A percentile compares a stretch with the other conserved stretches of the same genome.
phyloP scores from a whole-genome alignment of 1,139 yeast species.

The Diutina siamensis region DNA sequence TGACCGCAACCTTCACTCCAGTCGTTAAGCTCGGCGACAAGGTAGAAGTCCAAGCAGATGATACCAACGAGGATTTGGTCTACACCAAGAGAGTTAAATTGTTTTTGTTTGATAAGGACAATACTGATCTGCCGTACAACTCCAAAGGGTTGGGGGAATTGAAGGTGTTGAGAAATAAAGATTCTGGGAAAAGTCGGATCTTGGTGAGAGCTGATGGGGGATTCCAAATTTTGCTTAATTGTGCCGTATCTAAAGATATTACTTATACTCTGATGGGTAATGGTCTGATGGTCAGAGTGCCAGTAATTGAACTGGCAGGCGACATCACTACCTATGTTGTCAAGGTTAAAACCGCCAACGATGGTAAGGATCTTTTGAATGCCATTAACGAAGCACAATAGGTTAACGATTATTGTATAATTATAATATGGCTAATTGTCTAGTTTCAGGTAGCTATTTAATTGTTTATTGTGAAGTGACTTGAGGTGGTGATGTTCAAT shows the following conservation, averaged over 20 bases:
- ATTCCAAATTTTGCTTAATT: slow-evolving; percentile 67
- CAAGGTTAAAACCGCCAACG: slow-evolving; percentile 56
- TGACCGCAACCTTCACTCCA: slow-evolving; percentile 1
- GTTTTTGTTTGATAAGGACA: slow-evolving; percentile 44
- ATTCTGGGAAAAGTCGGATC: slow-evolving; percentile 52
- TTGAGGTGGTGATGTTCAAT: too few relatives aligned
- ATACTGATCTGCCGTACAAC: slow-evolving; percentile 38
- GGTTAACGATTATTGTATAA: neutral
- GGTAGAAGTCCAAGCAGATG: slow-evolving; percentile 45
- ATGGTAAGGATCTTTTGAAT: slow-evolving; percentile 52
- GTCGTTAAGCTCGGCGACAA: neutral
- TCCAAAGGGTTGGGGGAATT: slow-evolving; percentile 75
- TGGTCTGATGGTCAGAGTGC: slow-evolving; percentile 46
- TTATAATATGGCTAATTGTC: neutral
- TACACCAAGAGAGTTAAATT: slow-evolving; percentile 66
- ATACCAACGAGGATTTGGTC: slow-evolving; percentile 62
- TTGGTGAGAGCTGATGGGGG: slow-evolving; percentile 85
- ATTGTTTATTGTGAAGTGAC: too few relatives aligned
- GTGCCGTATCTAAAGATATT: slow-evolving; percentile 39
- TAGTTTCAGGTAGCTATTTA: too few relatives aligned
- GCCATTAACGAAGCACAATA: slow-evolving; percentile 34
- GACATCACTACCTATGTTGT: slow-evolving; percentile 47
- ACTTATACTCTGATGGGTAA: slow-evolving; percentile 48
- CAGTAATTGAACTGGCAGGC: slow-evolving; percentile 33
- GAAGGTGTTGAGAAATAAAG: slow-evolving; percentile 52